Evolutionary conservation across 75 land plant genomes (phyloP), one percentile per base, ranked within the genome.

Genomic region (Cryptomeria japonica): DNA sequence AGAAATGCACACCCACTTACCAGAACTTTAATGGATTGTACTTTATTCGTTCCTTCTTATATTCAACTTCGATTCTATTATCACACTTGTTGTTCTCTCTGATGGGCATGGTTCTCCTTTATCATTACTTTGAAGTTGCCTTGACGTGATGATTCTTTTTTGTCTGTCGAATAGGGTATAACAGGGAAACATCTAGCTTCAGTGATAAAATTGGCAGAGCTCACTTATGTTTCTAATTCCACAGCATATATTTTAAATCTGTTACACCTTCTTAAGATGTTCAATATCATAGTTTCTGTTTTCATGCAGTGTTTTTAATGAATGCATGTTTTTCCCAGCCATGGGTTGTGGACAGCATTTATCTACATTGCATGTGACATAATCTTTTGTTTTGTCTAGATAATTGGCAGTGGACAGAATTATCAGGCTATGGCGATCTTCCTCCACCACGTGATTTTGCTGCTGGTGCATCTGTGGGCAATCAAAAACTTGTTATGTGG

Each of bases 401-500:
- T 89, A 97, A 96, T 87, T 98, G 99, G 99, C 96, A 98, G 88
- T 98, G 99, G 99, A 93, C 97, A 85, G 99, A 98, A 88, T 89
- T 98, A 36, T 94, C 92, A 15, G 93, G 97, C 85, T 98, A 90
- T 91, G 99, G 99, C 39, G 97, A 96, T 80, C 93, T 97, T 55
- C 99, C 99, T 73, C 94, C 98, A 18, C 89, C 98, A 78, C 86
- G 99, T 44, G 99, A 98, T 70, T 98, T 98, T 92, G 92, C 99
- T 55, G 96, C 99, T 87, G 98, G 95, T 64, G 93, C 99, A 70
- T 93, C 99, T 68, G 92, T 97, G 51, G 99, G 99, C 84, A 95
- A 95, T 88, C 89, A 93, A 46, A 98, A 98, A 90, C 89, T 98
- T 90, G 97, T 98, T 46, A 94, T 98, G 99, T 98, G 89, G 84